Evolutionary conservation across 495 filamentous ascomycete species (phyloP), one percentile per base, ranked within the genome.

Genomic region (Friedmanniomyces endolithicus): DNA sequence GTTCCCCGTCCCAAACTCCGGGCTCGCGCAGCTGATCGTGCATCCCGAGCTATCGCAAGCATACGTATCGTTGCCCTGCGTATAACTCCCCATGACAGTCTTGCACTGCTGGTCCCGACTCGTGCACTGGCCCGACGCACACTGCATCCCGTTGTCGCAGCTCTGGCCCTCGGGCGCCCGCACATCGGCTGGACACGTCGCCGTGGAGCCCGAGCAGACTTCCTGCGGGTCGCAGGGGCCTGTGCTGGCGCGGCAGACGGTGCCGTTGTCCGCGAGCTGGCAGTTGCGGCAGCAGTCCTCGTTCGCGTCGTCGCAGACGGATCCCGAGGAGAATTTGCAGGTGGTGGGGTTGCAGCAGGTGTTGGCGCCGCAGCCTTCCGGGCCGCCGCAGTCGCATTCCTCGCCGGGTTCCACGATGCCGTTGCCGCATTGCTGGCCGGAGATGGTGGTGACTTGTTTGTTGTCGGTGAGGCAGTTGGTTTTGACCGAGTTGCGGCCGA

Each of bases 381-480:
- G 66, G 40, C 90, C 92, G 50, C 92, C 94, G 64, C 92, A 98
- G 70, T 98, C 92, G 68, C 92, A 98, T 16, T 98, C 85, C 69
- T 98, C 92, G 58, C 87, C 92, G 11, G 75, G 68, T 68, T 98
- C 92, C 39, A 98, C 94, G 57, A 98, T 97, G 44, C 92, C 92
- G 68, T 98, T 98, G 48, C 92, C 92, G 66, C 92, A 98, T 63
- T 87, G 82, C 55, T 83, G 83, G 60, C 85, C 85, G 0, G 81
- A 86, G 65, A 94, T 86, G n/a, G 86, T 90, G n/a, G 75, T 74
- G 17, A 98, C 82, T 55, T 83, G 83, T 58, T 79, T 78, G 70
- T 98, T 98, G 64, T 85, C 81, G 14, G 78, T 80, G 19, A 98
- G 73, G 71, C 94, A 97, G 25, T 59, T 68, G 6, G 78, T 82